Evolutionary conservation across 1,284 basidiomycete genomes (phyloP).

Genomic region (Sporisorium sorghi): DNA sequence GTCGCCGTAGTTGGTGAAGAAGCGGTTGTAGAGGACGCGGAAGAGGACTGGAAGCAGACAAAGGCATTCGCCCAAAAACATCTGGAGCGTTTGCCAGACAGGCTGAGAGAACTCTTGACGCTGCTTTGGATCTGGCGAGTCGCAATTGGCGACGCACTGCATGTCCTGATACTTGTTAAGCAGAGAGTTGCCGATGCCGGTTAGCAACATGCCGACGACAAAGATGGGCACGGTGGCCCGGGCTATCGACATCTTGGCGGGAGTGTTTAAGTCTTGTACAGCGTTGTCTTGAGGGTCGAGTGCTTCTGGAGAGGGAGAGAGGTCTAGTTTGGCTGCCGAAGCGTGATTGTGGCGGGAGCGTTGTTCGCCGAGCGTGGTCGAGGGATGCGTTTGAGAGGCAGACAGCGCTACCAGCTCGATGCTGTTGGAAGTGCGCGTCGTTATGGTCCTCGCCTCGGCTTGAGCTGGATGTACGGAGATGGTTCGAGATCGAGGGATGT

Average conservation of each 20-base stretch:
- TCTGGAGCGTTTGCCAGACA: constrained; percentile 68
- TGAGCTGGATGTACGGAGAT: neutral
- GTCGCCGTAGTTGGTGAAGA: constrained; percentile 24
- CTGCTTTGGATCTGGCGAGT: constrained; percentile 47
- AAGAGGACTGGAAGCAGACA: constrained; percentile 61
- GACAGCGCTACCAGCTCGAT: constrained; percentile 44
- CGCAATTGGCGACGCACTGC: constrained; percentile 70
- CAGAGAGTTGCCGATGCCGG: constrained; percentile 70
- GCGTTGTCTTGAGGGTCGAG: constrained; percentile 2
- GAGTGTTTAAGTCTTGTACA: neutral
- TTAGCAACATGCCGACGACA: constrained; percentile 72
- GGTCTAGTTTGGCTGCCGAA: neutral
- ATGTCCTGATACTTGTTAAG: constrained; percentile 70
- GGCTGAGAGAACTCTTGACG: constrained; percentile 63
- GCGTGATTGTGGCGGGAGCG: constrained; percentile 14
- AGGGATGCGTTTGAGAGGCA: constrained; percentile 35
- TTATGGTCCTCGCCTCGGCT: constrained; percentile 13
- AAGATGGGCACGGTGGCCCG: constrained; percentile 68
- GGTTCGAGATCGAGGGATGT: neutral
- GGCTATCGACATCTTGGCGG: constrained; percentile 38
- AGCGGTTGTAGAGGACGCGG: constrained; percentile 30
- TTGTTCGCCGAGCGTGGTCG: constrained; percentile 18
- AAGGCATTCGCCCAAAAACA: constrained; percentile 70
- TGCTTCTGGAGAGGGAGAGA: constrained; percentile 7
- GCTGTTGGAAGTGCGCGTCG: constrained; percentile 5